Base-by-base conservation (phyloP, 73 alveolate species). In the Paramecium caudatum region DNA sequence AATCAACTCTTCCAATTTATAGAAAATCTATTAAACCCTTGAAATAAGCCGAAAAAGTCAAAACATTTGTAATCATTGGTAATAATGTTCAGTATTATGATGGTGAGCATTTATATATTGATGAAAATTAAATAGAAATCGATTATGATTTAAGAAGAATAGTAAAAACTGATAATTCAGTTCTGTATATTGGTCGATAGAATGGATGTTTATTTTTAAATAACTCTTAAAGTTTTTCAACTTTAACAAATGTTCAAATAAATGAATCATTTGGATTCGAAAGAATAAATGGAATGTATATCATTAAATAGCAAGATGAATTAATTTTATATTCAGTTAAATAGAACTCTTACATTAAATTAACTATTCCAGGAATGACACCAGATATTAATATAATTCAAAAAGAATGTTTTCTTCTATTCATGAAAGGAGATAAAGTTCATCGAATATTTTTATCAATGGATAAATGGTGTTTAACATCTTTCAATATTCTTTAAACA, bases 91-190 rank as follows among this genome's bases (percentile, higher is more conserved):
- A 41, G 16, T 74, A 19, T 45, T 74, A 74, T 74, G 88, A 74
- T 41, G 88, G 88, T 4, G 13, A 74, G 21, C 17, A 74, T 74
- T 41, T 74, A 19, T 23, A 74, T 39, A 74, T 10, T 41, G 88
- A 74, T 37, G 43, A 37, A 25, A 39, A 74, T 2, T 30, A 37
- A 39, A 41, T 15, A 4, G 88, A 74, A 74, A 21, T 74, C 1
- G 12, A 74, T 36, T 74, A 74, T 21, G 41, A 74, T 1, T 5
- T 74, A 41, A 36, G 10, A 39, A 34, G 43, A 17, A 13, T 74
- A 7, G 21, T 74, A 5, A 74, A 41, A 13, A 41, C 49, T 41
- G 30, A 74, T 36, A 74, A 45, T 23, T 7, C 49, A 39, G 4
- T 74, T 3, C 19, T 41, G 43, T 17, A 41, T 0, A 39, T 74